A percentile compares a stretch with the other conserved stretches of the same genome.
phyloP scores from a whole-genome alignment of 371 early-diverging fungal genomes.

The Syncephalis plumigaleata region DNA sequence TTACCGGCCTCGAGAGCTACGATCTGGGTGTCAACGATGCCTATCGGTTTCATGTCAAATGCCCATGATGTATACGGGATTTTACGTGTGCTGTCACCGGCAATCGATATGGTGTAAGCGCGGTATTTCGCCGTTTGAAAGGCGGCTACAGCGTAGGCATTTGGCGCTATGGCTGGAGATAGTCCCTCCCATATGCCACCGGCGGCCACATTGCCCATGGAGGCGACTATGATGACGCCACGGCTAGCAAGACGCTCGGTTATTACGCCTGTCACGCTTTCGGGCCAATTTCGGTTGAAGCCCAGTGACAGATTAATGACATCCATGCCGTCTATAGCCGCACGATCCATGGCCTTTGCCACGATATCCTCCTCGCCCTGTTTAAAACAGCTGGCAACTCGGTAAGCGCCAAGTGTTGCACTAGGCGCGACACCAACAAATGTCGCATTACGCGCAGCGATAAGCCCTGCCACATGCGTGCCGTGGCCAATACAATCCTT shows the following conservation, averaged over 20 bases:
- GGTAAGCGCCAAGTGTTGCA: slow-evolving; percentile 33
- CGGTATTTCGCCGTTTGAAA: slow-evolving; percentile 29
- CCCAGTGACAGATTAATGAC: slow-evolving; percentile 54
- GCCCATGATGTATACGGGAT: slow-evolving; percentile 3
- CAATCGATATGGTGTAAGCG: slow-evolving; percentile 9
- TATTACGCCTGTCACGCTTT: slow-evolving; percentile 19
- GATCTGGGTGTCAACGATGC: neutral
- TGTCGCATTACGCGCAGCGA: slow-evolving; percentile 20
- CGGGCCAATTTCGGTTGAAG: slow-evolving; percentile 22
- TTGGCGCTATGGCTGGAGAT: slow-evolving; percentile 37
- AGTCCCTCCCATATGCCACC: slow-evolving; percentile 38
- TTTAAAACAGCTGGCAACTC: slow-evolving; percentile 38
- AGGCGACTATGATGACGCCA: slow-evolving; percentile 25
- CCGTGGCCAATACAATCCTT: slow-evolving; percentile 33
- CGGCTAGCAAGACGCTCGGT: slow-evolving; percentile 17
- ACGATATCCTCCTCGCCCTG: slow-evolving; percentile 33
- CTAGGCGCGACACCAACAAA: slow-evolving; percentile 43
- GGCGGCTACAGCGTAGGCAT: slow-evolving; percentile 48
- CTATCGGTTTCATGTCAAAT: neutral
- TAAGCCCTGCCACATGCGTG: slow-evolving; percentile 41
- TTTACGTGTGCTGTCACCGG: slow-evolving; percentile 1
- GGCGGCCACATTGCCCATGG: slow-evolving; percentile 54
- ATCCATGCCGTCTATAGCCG: slow-evolving; percentile 34
- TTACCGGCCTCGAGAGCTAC: neutral
- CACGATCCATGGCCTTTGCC: slow-evolving; percentile 36